Evolutionary conservation across 2,329 filamentous ascomycete genomes (phyloP).

Genomic region (Xylaria digitata): DNA sequence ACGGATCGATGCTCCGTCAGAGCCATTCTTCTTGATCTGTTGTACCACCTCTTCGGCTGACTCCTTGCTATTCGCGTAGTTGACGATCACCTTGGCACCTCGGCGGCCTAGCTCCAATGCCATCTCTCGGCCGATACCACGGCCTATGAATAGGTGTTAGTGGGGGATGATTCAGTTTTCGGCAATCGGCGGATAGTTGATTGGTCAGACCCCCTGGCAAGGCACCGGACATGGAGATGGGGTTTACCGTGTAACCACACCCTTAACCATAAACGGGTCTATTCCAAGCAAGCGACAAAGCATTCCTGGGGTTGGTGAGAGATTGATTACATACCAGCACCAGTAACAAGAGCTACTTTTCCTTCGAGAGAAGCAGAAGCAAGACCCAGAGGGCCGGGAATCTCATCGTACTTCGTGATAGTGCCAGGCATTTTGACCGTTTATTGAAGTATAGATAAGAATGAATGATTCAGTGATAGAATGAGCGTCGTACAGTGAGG

Average conservation of each 20-base stretch:
- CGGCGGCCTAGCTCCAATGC: constrained; percentile 72
- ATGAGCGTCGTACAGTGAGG: constrained; percentile 10
- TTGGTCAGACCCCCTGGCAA: constrained; percentile 28
- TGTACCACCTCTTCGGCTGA: constrained; percentile 74
- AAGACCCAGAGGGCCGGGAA: constrained; percentile 55
- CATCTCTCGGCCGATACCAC: constrained; percentile 75
- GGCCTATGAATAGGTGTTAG: constrained; percentile 55
- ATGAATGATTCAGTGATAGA: constrained; percentile 23
- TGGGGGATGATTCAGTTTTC: constrained; percentile 17
- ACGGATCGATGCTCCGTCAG: constrained; percentile 72
- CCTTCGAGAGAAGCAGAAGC: constrained; percentile 54
- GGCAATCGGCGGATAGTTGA: constrained; percentile 20
- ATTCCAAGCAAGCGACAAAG: neutral
- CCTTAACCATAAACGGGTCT: neutral
- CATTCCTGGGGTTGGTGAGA: neutral
- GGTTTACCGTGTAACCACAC: constrained; percentile 35
- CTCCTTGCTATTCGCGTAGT: constrained; percentile 73
- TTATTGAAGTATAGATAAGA: constrained; percentile 2
- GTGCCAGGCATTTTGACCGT: constrained; percentile 51
- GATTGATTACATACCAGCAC: constrained; percentile 52
- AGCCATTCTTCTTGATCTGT: constrained; percentile 72
- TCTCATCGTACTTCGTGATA: constrained; percentile 52
- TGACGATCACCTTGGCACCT: constrained; percentile 74
- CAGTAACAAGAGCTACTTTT: constrained; percentile 54
- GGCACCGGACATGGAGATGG: constrained; percentile 44